Base-by-base conservation (phyloP, 2,329 filamentous ascomycete genomes). In the Botrytis squamosa region DNA sequence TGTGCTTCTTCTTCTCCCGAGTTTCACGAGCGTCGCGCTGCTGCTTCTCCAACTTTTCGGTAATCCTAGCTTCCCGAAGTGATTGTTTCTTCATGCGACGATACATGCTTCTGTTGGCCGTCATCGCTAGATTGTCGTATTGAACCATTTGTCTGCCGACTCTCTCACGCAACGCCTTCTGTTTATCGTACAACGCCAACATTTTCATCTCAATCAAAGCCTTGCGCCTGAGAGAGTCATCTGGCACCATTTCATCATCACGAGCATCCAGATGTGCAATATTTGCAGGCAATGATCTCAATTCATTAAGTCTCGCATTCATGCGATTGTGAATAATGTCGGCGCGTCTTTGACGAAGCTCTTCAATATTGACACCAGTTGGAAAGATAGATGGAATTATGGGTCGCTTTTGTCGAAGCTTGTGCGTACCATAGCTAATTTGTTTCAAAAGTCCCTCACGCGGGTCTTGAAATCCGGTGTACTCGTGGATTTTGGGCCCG, bases 31-130 rank as follows among this genome's bases (percentile, higher is more conserved):
- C 95, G 82, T 98, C 95, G 73, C 96, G 93, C 82, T 99, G 96
- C 83, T 99, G 95, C 85, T 98, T 98, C 88, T 99, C 96, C 2
- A 99, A 90, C 84, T 98, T 99, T 88, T 99, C 96, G 0, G 96
- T 99, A 77, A 99, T 97, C 73, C 95, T 92, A 73, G 96, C 96
- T 84, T 99, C 96, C 52, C 95, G 92, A 68, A 98, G 88, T 68
- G 92, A 97, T 83, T 98, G 95, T 85, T 98, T 98, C 91, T 99
- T 99, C 86, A 96, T 92, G 69, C 96, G 91, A 52, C 96, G 92
- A 82, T 98, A 98, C 80, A 91, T 89, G 71, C 93, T 91, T 69
- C 96, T 91, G 81, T 99, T 99, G 0, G 95, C 95, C 1, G 95
- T 98, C 93, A 98, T 98, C 63, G 95, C 95, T 42, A 98, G 89